phyloP scores from a whole-genome alignment of 1,284 basidiomycete species.

The Anthracocystis panici-leucophaei region DNA sequence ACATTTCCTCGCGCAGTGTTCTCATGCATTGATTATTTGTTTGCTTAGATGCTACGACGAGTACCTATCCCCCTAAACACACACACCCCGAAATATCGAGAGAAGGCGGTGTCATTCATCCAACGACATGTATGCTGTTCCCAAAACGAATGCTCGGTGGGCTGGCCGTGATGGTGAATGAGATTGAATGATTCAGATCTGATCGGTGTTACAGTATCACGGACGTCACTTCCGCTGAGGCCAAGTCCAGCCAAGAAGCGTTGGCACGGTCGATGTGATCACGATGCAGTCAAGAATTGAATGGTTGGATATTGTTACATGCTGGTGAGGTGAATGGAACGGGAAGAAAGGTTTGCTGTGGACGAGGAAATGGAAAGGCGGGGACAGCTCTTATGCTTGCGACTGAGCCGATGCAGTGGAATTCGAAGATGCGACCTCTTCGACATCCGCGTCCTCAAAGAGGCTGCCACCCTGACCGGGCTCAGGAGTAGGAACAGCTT shows the following conservation, averaged over 20 bases:
- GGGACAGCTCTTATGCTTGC: not conserved
- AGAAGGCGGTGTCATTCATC: constrained; percentile 49
- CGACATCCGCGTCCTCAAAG: constrained; percentile 24
- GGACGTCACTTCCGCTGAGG: not conserved
- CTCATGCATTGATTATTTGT: not conserved
- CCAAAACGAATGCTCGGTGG: not conserved
- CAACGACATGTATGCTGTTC: constrained; percentile 37
- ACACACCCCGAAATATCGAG: constrained; percentile 48
- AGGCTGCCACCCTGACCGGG: constrained; percentile 23
- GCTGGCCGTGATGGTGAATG: constrained; percentile 5
- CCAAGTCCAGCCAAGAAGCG: not conserved
- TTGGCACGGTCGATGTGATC: not conserved
- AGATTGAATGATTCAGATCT: too few species aligned
- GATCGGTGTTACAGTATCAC: not conserved
- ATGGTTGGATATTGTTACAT: constrained; percentile 27
- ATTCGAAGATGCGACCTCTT: not conserved
- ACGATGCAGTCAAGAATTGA: constrained; percentile 2
- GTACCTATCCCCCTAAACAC: constrained; percentile 12
- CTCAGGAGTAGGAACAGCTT: constrained; percentile 19
- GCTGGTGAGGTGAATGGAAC: not conserved
- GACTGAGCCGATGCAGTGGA: not conserved
- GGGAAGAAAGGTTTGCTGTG: not conserved
- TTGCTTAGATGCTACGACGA: constrained; percentile 3
- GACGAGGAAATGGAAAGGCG: too few species aligned
- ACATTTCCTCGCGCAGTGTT: not conserved